Conservation (phyloP, 805 yeast genomes). For the Candida schatavii region DNA sequence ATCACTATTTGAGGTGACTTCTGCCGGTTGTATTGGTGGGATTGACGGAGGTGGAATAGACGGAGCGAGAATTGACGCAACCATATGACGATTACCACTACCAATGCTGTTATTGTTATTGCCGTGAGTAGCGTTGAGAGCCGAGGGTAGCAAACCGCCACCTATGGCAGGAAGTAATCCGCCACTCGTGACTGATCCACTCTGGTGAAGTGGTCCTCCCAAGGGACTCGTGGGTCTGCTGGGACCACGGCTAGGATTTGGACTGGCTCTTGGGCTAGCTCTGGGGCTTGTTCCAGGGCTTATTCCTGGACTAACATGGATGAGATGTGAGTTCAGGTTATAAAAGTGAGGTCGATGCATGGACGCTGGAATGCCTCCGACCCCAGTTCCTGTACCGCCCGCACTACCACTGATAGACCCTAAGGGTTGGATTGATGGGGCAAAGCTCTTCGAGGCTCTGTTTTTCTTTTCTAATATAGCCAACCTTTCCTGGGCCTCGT, state of each 20-base stretch:
- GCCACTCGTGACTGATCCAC: too few relatives aligned
- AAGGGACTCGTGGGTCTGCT: not conserved
- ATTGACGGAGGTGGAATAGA: constrained; percentile 11
- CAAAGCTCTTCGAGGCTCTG: constrained; percentile 30
- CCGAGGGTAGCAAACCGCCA: too few relatives aligned
- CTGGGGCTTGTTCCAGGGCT: not conserved
- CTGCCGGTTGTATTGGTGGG: constrained; percentile 16
- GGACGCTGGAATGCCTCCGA: not conserved
- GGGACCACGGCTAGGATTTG: not conserved
- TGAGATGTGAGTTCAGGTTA: not conserved
- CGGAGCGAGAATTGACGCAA: constrained; percentile 11
- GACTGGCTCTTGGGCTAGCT: not conserved
- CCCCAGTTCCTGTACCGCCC: not conserved
- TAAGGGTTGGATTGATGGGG: not conserved
- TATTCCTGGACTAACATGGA: not conserved
- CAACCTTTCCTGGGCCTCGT: constrained; percentile 76
- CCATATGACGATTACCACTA: not conserved
- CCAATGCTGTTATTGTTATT: too few relatives aligned
- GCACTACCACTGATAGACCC: not conserved
- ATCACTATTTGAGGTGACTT: constrained; percentile 3
- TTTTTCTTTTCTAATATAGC: constrained; percentile 67
- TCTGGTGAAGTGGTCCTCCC: too few relatives aligned
- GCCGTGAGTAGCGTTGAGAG: too few relatives aligned
- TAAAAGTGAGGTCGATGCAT: not conserved
- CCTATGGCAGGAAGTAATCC: too few relatives aligned